Evolutionary conservation across 73 alveolate genomes (phyloP).

Genomic region (Paramecium tetraurelia): DNA sequence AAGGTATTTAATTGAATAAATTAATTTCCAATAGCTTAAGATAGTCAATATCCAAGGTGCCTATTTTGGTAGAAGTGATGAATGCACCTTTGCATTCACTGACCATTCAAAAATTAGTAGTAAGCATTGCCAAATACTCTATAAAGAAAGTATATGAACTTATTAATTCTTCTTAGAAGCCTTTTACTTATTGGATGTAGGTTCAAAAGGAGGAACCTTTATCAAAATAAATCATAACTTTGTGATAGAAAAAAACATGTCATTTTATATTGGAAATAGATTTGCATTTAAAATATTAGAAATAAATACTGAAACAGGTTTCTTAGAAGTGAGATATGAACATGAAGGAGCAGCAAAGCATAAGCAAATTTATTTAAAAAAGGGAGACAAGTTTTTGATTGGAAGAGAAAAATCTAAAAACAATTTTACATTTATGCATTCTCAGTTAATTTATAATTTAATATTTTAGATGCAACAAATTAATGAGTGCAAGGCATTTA

Average conservation of each 20-base stretch:
- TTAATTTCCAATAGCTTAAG: background rate
- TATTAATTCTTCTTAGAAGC: background rate
- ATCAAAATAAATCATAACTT: constrained; percentile 10
- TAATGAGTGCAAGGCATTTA: constrained; percentile 23
- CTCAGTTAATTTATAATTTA: background rate
- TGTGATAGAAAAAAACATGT: background rate
- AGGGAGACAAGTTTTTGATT: constrained; percentile 11
- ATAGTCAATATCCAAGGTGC: background rate
- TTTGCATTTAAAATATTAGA: constrained; percentile 41
- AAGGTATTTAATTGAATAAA: background rate
- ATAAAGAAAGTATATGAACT: background rate
- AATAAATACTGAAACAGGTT: background rate
- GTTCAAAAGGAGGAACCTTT: constrained; percentile 47
- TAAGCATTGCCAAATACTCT: background rate
- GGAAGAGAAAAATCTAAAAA: constrained; percentile 26
- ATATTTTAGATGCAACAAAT: constrained; percentile 26
- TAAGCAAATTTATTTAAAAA: constrained; percentile 1
- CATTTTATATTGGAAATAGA: constrained; percentile 26
- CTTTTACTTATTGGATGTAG: constrained; percentile 18
- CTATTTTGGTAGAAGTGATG: constrained; percentile 25
- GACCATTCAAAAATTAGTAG: constrained; percentile 37
- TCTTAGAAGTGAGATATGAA: background rate
- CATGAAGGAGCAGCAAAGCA: constrained; percentile 6
- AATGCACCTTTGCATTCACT: constrained; percentile 3
- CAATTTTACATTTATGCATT: background rate